Conservation (phyloP, 148 eudicot genomes). For the Heliamphora exappendiculata region DNA sequence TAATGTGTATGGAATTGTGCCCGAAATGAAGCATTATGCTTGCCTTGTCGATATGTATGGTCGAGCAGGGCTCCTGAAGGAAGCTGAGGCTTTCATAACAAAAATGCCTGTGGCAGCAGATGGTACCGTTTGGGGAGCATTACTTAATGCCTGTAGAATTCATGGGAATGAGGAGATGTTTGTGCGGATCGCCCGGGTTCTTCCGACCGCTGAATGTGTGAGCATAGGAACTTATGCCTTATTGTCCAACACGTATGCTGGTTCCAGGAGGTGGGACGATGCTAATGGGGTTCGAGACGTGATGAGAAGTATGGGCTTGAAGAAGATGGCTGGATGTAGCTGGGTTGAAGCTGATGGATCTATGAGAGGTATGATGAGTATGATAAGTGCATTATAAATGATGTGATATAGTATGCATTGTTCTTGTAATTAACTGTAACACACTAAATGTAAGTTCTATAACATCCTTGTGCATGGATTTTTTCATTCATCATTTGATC, state of each 20-base stretch:
- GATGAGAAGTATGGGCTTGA: conserved; percentile 15
- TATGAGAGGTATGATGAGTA: not conserved
- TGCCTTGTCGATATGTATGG: conserved; percentile 22
- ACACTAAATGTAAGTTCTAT: too few relatives aligned
- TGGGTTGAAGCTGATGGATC: conserved; percentile 15
- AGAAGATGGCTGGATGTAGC: conserved; percentile 21
- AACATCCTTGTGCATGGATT: too few relatives aligned
- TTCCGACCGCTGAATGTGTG: conserved; percentile 13
- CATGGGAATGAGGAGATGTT: conserved; percentile 22
- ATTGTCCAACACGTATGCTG: conserved; percentile 15
- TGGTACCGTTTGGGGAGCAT: conserved; percentile 23
- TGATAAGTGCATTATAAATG: not conserved
- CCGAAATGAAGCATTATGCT: conserved; percentile 19
- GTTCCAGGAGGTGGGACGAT: conserved; percentile 21
- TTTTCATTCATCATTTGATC: too few relatives aligned
- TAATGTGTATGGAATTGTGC: conserved; percentile 10
- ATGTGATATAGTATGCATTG: not conserved
- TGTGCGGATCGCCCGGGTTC: not conserved
- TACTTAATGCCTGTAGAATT: conserved; percentile 22
- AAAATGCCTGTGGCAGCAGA: conserved; percentile 21
- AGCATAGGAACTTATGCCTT: conserved; percentile 19
- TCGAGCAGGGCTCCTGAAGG: conserved; percentile 22
- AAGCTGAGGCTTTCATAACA: conserved; percentile 19
- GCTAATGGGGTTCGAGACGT: conserved; percentile 18
- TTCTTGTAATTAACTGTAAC: not conserved